Evolutionary conservation across 306 rosid genomes (phyloP), one percentile per base, ranked within the genome.

Genomic region (Bauhinia variegata): DNA sequence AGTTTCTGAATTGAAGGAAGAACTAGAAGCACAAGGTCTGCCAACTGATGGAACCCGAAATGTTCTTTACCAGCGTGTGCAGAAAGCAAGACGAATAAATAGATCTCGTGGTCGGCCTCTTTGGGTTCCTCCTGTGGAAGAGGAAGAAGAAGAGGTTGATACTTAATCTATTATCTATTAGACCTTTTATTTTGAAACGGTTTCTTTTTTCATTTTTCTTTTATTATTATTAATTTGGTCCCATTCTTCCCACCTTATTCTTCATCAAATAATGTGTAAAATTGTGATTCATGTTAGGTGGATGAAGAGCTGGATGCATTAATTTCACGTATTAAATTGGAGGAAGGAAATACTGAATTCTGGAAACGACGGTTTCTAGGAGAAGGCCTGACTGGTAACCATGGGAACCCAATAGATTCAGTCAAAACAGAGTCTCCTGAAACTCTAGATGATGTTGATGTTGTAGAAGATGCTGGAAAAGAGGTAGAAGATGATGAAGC

Each of bases 11-110:
- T 65, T 93, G 71, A 89, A 88, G 84, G 96, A 93, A 81, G 98
- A 93, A 79, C 79, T 89, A 52, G 98, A 93, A 76, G 98, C 96
- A 13, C 98, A 93, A 73, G 96, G 71, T 73, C 82, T 93, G 71
- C 97, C 98, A 38, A 90, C 43, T 47, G 98, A 93, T 75, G 98
- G 98, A 80, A 89, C 91, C 65, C 86, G 97, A 85, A 93, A 90
- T 84, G 86, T 93, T 76, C 98, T 93, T 75, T 93, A 90, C 80
- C 98, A 93, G 82, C 97, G 98, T 33, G 98, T 93, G 71, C 98
- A 93, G 75, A 93, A 93, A 75, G 98, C 98, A 79, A 86, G 98
- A 76, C 88, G 97, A 82, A 93, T 93, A 79, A 93, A 93, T 63
- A 88, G 89, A 61, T 93, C 98, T 69, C 97, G 97, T 46, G 97